These are phyloP conservation scores for Stentor coeruleus DNA, from an alignment of 73 alveolate genomes.

Conservation along the genomic window DNA sequence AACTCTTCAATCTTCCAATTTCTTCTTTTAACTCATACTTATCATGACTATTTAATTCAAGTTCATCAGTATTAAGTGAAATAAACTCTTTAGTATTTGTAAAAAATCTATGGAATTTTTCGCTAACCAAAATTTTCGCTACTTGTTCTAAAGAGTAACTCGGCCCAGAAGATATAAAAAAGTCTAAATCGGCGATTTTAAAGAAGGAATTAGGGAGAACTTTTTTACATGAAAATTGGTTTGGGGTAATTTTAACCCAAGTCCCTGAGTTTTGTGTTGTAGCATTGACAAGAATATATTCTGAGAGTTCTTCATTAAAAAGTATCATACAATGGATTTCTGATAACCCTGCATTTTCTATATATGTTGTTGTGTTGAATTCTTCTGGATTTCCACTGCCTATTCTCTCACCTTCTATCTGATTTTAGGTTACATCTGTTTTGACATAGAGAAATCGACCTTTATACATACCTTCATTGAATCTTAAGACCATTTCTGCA, in stretches of 20 bases:
- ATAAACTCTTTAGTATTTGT: not conserved
- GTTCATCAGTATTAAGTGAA: not conserved
- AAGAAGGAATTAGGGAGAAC: not conserved
- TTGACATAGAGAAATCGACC: slow-evolving; percentile 21
- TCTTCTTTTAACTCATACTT: no score
- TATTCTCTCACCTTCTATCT: not conserved
- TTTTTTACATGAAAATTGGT: not conserved
- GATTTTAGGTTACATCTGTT: not conserved
- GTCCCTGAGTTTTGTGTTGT: not conserved
- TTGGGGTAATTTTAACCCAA: not conserved
- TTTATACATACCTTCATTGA: slow-evolving; percentile 12
- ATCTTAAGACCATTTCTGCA: not conserved
- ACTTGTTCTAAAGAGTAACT: no score
- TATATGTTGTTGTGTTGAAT: not conserved
- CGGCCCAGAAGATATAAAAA: not conserved
- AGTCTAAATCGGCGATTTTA: not conserved
- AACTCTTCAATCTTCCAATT: no score
- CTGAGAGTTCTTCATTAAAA: not conserved
- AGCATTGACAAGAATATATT: not conserved
- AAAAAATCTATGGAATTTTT: no score
- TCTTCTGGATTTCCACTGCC: slow-evolving; percentile 19
- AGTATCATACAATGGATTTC: not conserved
- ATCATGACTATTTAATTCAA: no score
- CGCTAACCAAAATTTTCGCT: no score
- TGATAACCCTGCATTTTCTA: slow-evolving; percentile 22